These are phyloP conservation scores for Erodium texanum DNA, from an alignment of 441 rosid species.

Conservation along the genomic window DNA sequence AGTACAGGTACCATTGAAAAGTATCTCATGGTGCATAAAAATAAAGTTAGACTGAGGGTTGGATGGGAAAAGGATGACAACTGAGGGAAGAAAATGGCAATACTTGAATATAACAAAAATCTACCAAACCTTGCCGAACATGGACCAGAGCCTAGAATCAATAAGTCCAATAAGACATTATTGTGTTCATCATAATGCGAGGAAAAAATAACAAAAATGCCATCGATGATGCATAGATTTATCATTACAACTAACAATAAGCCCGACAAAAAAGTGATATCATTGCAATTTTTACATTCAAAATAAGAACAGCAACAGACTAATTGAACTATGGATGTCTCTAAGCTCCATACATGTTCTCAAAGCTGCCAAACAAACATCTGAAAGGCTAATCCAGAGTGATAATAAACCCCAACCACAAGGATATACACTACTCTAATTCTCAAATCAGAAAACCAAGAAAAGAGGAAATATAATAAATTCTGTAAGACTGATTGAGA, in stretches of 20 bases:
- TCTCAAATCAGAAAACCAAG: background rate
- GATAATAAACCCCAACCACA: background rate
- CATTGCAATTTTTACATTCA: background rate
- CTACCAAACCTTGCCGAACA: too few relatives aligned
- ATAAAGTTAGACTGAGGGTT: too few relatives aligned
- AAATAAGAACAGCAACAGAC: background rate
- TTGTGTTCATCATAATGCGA: background rate
- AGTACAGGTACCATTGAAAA: too few relatives aligned
- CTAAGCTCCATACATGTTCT: background rate
- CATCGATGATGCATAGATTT: background rate
- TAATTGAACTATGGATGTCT: background rate
- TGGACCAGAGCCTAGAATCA: background rate
- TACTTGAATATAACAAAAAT: too few relatives aligned
- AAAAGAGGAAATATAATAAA: background rate
- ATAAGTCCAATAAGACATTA: background rate
- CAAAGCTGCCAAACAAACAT: constrained; percentile 12
- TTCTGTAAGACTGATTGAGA: background rate
- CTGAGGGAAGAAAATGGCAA: too few relatives aligned
- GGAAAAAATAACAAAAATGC: background rate
- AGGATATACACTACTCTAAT: background rate
- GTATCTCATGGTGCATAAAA: too few relatives aligned
- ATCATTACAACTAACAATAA: background rate
- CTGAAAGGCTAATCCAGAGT: background rate
- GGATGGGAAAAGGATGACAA: too few relatives aligned
- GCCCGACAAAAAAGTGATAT: background rate